Evolutionary conservation across 1,284 basidiomycete genomes (phyloP).

Genomic region (Malassezia dermatis): DNA sequence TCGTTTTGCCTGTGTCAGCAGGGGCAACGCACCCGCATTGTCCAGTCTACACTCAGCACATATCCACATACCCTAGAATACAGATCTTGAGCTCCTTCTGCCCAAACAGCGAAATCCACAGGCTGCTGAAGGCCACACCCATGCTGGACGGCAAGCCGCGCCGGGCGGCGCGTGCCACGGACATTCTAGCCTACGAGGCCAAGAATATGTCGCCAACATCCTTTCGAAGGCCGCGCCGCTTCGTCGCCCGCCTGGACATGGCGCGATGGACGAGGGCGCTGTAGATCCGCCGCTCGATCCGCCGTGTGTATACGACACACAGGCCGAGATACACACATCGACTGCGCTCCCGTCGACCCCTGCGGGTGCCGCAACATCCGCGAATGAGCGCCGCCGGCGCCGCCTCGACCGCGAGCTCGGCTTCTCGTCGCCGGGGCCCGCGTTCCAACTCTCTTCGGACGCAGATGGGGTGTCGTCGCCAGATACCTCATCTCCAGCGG

Average conservation of each 20-base stretch:
- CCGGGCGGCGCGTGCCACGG: not conserved
- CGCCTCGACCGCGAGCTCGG: constrained; percentile 32
- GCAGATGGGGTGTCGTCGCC: constrained; percentile 6
- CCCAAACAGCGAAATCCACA: constrained; percentile 52
- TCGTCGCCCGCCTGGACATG: not conserved
- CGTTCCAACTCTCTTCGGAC: constrained; percentile 20
- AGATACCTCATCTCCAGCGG: not conserved
- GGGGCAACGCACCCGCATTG: not conserved
- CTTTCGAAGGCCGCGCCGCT: not conserved
- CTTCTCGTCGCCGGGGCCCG: constrained; percentile 40
- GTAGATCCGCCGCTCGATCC: not conserved
- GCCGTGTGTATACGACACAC: not conserved
- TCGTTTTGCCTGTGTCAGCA: constrained; percentile 51
- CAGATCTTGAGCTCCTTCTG: constrained; percentile 51
- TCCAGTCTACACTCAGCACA: constrained; percentile 7
- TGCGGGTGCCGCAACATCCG: not conserved
- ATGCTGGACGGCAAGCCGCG: constrained; percentile 16
- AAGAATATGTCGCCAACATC: not conserved
- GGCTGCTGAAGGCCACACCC: constrained; percentile 43
- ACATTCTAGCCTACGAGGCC: not conserved
- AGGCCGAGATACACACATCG: not conserved
- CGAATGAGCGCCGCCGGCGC: constrained; percentile 14
- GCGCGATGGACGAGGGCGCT: not conserved
- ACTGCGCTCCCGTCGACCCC: not conserved
- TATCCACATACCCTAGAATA: constrained; percentile 34